These are phyloP conservation scores for Alternaria triticina DNA, from an alignment of 2,329 filamentous ascomycete genomes.

Conservation along the genomic window DNA sequence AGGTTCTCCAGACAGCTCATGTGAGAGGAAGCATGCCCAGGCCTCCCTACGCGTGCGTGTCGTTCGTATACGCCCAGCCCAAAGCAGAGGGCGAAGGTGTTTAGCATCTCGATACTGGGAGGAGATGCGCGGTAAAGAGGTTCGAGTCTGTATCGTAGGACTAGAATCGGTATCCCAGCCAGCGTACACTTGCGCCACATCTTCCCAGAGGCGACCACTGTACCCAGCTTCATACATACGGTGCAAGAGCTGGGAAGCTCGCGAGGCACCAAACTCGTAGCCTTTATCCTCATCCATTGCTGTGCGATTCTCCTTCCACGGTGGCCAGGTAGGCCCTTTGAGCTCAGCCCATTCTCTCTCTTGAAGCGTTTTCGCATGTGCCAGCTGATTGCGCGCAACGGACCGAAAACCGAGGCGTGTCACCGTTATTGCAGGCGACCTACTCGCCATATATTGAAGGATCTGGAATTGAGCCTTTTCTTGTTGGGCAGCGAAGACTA, in stretches of 20 bases:
- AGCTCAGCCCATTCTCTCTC: conserved; percentile 65
- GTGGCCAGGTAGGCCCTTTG: conserved; percentile 68
- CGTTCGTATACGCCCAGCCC: conserved; percentile 64
- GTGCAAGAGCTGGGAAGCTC: conserved; percentile 61
- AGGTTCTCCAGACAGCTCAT: conserved; percentile 52
- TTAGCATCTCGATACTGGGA: conserved; percentile 5
- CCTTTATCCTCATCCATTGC: conserved; percentile 66
- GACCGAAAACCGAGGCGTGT: conserved; percentile 64
- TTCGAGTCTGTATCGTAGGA: conserved; percentile 67
- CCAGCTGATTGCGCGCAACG: conserved; percentile 62
- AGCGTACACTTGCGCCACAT: conserved; percentile 60
- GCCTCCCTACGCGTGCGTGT: conserved; percentile 68
- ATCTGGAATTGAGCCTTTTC: conserved; percentile 65
- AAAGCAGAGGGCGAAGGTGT: conserved; percentile 48
- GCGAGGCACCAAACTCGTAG: conserved; percentile 62
- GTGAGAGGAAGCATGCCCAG: conserved; percentile 68
- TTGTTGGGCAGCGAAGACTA: conserved; percentile 56
- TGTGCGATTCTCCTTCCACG: conserved; percentile 68
- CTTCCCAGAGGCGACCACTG: conserved; percentile 57
- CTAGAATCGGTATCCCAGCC: conserved; percentile 69
- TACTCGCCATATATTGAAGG: conserved; percentile 62
- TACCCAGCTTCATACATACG: conserved; percentile 68
- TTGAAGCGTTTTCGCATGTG: conserved; percentile 61
- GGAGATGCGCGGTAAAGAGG: conserved; percentile 42
- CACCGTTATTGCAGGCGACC: conserved; percentile 61